Evolutionary conservation across 75 land plant genomes (phyloP), one percentile per base, ranked within the genome.

Genomic region (Chamaecyparis obtusa): DNA sequence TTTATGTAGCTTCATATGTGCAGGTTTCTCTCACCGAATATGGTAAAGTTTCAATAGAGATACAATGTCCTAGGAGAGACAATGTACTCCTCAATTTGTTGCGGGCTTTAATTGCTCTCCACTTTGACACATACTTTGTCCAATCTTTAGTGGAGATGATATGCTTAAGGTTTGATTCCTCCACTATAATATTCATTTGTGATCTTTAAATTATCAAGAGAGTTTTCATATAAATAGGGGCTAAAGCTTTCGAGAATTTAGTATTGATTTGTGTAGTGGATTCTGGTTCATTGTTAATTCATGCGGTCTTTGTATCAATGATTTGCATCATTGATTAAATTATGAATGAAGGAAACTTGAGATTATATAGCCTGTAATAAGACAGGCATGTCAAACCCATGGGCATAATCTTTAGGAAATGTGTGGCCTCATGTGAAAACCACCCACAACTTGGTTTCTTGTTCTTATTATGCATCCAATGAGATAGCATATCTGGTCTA

Each of bases 11-110:
- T 41, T 60, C 46, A 36, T 92, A 94, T 41, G 56, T 93, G 86
- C 90, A 89, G 83, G 97, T 94, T 49, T 86, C 85, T 13, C 17
- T 51, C 85, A 72, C 93, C 2, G 76, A 64, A 33, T 93, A 95
- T 0, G 84, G 88, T 46, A 91, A 90, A 10, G 92, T 93, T 13
- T 36, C 85, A 67, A 43, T 94, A 60, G 92, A 92, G 55, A 86
- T 96, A 80, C 88, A 87, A 48, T 95, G 95, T 67, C 88, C 92
- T 64, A 95, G 89, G 91, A 90, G 94, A 81, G 91, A 92, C 2
- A 86, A 82, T 36, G 51, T 94, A 57, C 87, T 96, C 82, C 86
- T 96, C 7, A 94, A 94, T 43, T 86, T 96, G 14, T 85, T 95
- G 87, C 91, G 90, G 51, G 90, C 89, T 7, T 85, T 95, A 19